These are phyloP conservation scores for Hortaea werneckii DNA, from an alignment of 2,329 filamentous ascomycete species.

Conservation along the genomic window DNA sequence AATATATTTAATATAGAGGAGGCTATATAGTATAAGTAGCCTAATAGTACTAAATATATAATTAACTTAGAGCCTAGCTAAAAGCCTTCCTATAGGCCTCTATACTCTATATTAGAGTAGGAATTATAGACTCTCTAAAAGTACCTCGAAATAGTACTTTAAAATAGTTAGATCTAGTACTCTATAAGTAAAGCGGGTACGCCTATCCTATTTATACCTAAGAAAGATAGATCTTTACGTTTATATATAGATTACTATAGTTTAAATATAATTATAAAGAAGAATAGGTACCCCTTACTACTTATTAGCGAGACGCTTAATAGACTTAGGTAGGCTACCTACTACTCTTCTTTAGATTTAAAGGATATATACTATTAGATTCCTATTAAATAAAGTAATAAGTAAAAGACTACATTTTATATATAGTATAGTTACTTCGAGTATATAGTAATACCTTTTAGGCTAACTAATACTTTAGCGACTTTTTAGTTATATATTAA, in stretches of 20 bases:
- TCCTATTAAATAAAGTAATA: slow-evolving; percentile 13
- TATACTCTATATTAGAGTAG: slow-evolving; percentile 7
- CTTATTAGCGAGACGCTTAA: slow-evolving; percentile 14
- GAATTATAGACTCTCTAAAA: background rate
- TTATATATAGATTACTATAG: slow-evolving; percentile 17
- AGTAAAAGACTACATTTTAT: slow-evolving; percentile 16
- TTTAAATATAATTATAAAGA: slow-evolving; percentile 20
- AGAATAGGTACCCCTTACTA: slow-evolving; percentile 18
- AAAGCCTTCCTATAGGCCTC: slow-evolving; percentile 4
- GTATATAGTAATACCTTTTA: slow-evolving; percentile 17
- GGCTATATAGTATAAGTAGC: background rate
- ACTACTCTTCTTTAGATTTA: slow-evolving; percentile 17
- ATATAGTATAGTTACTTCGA: slow-evolving; percentile 15
- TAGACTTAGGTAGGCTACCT: slow-evolving; percentile 8
- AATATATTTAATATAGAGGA: background rate
- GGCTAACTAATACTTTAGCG: slow-evolving; percentile 13
- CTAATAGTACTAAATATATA: slow-evolving; percentile 3
- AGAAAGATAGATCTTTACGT: slow-evolving; percentile 11
- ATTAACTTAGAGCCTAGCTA: slow-evolving; percentile 6
- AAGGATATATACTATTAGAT: slow-evolving; percentile 16
- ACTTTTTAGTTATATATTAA: slow-evolving; percentile 22
- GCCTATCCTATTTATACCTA: slow-evolving; percentile 16
- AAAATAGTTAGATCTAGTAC: slow-evolving; percentile 5
- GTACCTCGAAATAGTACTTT: background rate
- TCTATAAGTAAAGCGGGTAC: slow-evolving; percentile 1